phyloP scores from a whole-genome alignment of 148 eudicot species.

The Vaccinium vitisidaea region DNA sequence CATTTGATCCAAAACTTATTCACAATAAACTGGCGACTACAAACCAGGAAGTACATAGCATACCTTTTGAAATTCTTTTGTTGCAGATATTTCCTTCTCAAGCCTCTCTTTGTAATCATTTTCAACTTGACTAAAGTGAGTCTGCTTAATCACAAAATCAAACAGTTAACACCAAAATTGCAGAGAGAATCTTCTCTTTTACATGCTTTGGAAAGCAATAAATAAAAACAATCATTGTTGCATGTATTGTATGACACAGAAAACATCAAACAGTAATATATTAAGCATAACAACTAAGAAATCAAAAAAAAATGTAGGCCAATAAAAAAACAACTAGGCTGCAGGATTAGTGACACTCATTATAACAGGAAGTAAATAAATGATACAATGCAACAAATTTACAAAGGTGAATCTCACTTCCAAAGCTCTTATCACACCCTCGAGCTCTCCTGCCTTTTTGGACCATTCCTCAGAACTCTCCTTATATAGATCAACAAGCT shows the following conservation, averaged over 20 bases:
- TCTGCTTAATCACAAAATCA: slow-evolving; percentile 34
- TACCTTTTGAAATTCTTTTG: slow-evolving; percentile 67
- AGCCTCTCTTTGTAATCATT: slow-evolving; percentile 78
- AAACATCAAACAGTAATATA: background rate
- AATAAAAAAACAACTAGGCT: background rate
- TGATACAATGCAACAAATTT: background rate
- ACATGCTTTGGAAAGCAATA: background rate
- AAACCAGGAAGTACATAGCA: background rate
- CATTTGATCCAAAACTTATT: background rate
- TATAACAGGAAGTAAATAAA: background rate
- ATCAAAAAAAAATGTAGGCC: too few relatives aligned
- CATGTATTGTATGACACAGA: background rate
- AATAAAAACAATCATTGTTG: background rate
- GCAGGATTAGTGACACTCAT: background rate
- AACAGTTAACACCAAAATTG: slow-evolving; percentile 8
- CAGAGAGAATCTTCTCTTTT: background rate
- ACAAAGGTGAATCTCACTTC: slow-evolving; percentile 45
- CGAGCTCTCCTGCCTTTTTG: slow-evolving; percentile 93
- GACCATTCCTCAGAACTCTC: slow-evolving; percentile 98
- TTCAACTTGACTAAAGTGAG: slow-evolving; percentile 78
- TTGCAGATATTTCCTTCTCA: slow-evolving; percentile 64
- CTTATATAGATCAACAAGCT: slow-evolving; percentile 84
- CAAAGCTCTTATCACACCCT: slow-evolving; percentile 93
- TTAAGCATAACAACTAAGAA: background rate
- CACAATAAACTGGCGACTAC: background rate